Percentiles rank a stretch among this genome's conserved stretches.
These are phyloP conservation scores for Jasminum sambac DNA, from an alignment of 257 asterid genomes.

Conservation along the genomic window DNA sequence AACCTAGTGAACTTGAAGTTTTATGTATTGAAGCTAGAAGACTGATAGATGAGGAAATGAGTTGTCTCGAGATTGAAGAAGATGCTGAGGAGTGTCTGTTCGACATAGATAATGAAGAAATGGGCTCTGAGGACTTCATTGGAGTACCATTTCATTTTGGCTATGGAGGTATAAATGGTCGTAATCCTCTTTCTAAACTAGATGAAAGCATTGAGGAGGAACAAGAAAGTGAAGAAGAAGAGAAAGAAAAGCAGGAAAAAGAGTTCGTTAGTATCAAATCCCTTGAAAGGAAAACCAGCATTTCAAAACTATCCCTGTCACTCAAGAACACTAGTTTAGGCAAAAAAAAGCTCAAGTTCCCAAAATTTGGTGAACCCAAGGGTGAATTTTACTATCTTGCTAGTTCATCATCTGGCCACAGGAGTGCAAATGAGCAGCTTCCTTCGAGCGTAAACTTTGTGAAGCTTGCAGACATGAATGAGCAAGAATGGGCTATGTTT, in stretches of 20 bases:
- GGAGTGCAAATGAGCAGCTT: slow-evolving; percentile 93
- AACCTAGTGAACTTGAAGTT: slow-evolving; percentile 92
- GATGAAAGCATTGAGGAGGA: slow-evolving; percentile 65
- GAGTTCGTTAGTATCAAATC: slow-evolving; percentile 25
- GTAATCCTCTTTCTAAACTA: slow-evolving; percentile 57
- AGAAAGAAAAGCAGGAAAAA: slow-evolving; percentile 46
- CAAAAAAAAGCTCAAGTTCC: slow-evolving; percentile 55
- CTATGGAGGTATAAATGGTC: slow-evolving; percentile 48
- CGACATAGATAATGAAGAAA: slow-evolving; percentile 73
- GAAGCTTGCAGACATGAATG: slow-evolving; percentile 82
- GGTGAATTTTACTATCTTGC: slow-evolving; percentile 40
- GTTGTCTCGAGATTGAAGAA: slow-evolving; percentile 44
- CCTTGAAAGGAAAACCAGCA: slow-evolving; percentile 27
- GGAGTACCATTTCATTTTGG: slow-evolving; percentile 56
- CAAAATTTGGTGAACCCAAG: slow-evolving; percentile 45
- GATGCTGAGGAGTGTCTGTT: slow-evolving; percentile 59
- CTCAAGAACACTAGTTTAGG: slow-evolving; percentile 56
- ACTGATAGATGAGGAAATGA: slow-evolving; percentile 55
- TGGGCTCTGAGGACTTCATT: slow-evolving; percentile 36
- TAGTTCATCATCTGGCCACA: slow-evolving; percentile 67
- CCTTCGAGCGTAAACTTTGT: slow-evolving; percentile 74
- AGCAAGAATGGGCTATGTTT: slow-evolving; percentile 77
- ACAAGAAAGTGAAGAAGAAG: slow-evolving; percentile 53
- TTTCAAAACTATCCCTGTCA: slow-evolving; percentile 56
- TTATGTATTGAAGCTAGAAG: slow-evolving; percentile 81